Evolutionary conservation across 805 yeast genomes (phyloP).

Genomic region (Nakazawaea ernobii): DNA sequence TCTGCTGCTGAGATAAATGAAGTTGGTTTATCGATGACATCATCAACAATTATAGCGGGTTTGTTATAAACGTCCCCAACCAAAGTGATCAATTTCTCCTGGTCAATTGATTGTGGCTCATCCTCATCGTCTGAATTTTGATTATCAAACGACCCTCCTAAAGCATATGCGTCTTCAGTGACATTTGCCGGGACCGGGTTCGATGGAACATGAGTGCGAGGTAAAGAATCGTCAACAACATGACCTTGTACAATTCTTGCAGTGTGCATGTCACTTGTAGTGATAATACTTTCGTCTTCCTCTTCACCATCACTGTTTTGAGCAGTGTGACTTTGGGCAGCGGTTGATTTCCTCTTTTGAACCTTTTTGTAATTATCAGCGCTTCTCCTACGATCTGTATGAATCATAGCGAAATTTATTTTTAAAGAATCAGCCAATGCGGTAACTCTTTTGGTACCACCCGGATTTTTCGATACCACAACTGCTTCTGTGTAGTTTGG

Average conservation of each 20-base stretch:
- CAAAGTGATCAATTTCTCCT: conserved; percentile 86
- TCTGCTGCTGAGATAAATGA: conserved; percentile 97
- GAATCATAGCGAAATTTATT: conserved; percentile 97
- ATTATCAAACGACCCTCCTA: conserved; percentile 79
- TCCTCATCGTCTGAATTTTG: conserved; percentile 87
- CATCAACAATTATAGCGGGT: conserved; percentile 92
- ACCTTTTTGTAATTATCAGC: conserved; percentile 48
- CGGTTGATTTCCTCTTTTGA: conserved; percentile 10
- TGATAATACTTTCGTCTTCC: conserved; percentile 61
- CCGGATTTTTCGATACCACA: conserved; percentile 98
- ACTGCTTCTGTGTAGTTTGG: conserved; percentile 84
- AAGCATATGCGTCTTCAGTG: conserved; percentile 40
- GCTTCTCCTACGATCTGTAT: conserved; percentile 92
- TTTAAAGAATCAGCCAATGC: conserved; percentile 95
- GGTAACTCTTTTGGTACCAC: conserved; percentile 97
- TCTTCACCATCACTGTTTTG: conserved; percentile 35
- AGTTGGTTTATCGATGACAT: conserved; percentile 93
- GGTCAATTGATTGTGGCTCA: conserved; percentile 53
- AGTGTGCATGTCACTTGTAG: conserved; percentile 81
- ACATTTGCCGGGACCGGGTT: background rate
- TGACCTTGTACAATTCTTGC: conserved; percentile 97
- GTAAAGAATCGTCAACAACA: conserved; percentile 83
- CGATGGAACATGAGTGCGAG: conserved; percentile 18
- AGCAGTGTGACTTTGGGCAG: conserved; percentile 1
- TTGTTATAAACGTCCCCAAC: conserved; percentile 94